Percentiles rank a stretch among this genome's conserved stretches.
Conservation (phyloP, 306 rosid genomes). For the Astragalus glycyphyllos region DNA sequence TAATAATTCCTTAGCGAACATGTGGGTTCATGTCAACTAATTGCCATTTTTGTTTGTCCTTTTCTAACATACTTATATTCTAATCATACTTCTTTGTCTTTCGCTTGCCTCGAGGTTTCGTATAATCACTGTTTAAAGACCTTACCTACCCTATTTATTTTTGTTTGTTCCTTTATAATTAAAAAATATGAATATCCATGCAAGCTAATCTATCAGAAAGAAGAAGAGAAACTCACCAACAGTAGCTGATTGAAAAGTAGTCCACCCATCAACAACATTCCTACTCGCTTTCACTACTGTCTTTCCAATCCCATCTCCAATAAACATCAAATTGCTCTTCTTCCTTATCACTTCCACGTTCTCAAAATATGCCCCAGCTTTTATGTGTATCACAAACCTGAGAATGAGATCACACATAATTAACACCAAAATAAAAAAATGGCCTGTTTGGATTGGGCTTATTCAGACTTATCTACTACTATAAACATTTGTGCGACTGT, state of each 20-base stretch:
- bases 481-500: too few species aligned
- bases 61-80: not conserved
- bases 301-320: constrained; percentile 88
- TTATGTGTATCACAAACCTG: constrained; percentile 86
- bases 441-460: too few species aligned
- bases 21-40: constrained; percentile 26
- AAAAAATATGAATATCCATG: not conserved
- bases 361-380: constrained; percentile 80
- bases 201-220: not conserved
- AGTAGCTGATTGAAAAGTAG: constrained; percentile 91
- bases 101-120: not conserved
- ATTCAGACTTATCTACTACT: too few species aligned
- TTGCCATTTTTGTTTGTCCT: constrained; percentile 38
- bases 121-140: not conserved
- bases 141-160: not conserved
- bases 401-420: not conserved
- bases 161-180: not conserved
- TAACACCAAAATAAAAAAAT: too few species aligned
- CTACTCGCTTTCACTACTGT: constrained; percentile 74
- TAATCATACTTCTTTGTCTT: constrained; percentile 17
- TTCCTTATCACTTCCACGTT: constrained; percentile 78
- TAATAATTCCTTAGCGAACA: constrained; percentile 7
- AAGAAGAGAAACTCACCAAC: constrained; percentile 62
- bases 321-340: constrained; percentile 68
- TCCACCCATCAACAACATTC: constrained; percentile 84